Base-by-base conservation (phyloP, 2,329 filamentous ascomycete genomes). In the Zopfia rhizophila region DNA sequence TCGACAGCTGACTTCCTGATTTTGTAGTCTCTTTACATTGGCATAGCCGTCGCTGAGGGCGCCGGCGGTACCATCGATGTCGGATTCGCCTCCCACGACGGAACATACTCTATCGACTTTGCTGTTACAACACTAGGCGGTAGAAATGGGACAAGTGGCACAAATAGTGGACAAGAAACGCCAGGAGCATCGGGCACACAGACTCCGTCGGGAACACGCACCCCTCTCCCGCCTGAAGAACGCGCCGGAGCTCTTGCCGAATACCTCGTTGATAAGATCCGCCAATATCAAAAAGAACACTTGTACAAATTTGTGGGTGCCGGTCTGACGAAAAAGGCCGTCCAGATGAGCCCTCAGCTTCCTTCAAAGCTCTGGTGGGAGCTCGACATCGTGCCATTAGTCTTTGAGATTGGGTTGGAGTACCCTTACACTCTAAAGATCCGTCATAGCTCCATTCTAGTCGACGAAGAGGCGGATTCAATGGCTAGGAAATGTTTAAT, bases 401-500 rank as follows among this genome's bases (percentile, higher is more conserved):
- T 88, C 3, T 78, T 91, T 13, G 53, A 57, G 24, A 59, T 57
- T 22, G 45, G 45, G 11, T 22, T 53, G 8, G 55, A 57, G 13
- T 19, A 31, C 12, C 35, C 18, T 24, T 14, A 18, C 13, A 23
- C 31, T 19, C n/a, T 21, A 29, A 3, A 39, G 35, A 21, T 10
- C 13, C 29, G 31, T 51, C 82, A 81, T 78, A 75, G 79, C 32
- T 68, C 73, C 23, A 83, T 84, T 63, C 74, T 79, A n/a, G 79
- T 91, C 4, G 90, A 92, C 59, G 90, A 94, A 66, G 86, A 91
- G 68, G 89, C 90, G 1, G 90, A 93, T 65, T 89, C 87, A 1
- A 88, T 92, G 82, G 87, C 86, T 2, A 80, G 90, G 51, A 92
- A 91, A 75, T 90, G 87, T 66, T 80, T 91, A 51, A 82, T 86